Percentiles rank a stretch among this genome's conserved stretches.
These are phyloP conservation scores for Lichtheimia ornata DNA, from an alignment of 371 early-diverging fungal species.

Conservation along the genomic window DNA sequence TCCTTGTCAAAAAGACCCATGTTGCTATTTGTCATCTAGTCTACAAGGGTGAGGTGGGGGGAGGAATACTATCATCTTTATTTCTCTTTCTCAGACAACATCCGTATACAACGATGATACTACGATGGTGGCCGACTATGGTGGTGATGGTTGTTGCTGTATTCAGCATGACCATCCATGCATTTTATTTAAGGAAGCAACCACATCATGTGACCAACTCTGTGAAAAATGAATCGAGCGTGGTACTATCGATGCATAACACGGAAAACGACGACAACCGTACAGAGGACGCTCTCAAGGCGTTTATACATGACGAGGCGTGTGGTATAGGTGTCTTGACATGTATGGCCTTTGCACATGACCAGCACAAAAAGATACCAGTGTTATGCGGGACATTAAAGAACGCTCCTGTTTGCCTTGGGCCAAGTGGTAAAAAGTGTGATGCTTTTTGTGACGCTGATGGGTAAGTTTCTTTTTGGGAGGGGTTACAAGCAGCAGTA, in stretches of 20 bases:
- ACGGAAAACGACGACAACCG: too few relatives aligned
- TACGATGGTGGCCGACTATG: too few relatives aligned
- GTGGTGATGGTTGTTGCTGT: too few relatives aligned
- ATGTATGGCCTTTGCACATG: slow-evolving; percentile 14
- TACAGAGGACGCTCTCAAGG: too few relatives aligned
- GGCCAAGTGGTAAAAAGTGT: slow-evolving; percentile 1
- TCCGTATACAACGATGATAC: too few relatives aligned
- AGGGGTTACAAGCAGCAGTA: too few relatives aligned
- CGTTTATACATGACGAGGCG: slow-evolving; percentile 6
- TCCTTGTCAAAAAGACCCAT: too few relatives aligned
- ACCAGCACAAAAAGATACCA: slow-evolving; percentile 4
- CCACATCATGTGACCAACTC: slow-evolving; percentile 4
- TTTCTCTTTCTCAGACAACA: too few relatives aligned
- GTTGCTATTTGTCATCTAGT: too few relatives aligned
- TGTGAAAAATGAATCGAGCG: slow-evolving; percentile 1
- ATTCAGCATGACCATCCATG: too few relatives aligned
- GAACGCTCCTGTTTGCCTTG: slow-evolving; percentile 12
- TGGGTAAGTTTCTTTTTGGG: slow-evolving; percentile 7
- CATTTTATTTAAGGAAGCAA: slow-evolving; percentile 8
- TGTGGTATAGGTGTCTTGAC: slow-evolving; percentile 10
- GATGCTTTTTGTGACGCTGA: slow-evolving; percentile 19
- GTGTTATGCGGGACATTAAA: slow-evolving; percentile 12
- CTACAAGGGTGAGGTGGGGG: too few relatives aligned
- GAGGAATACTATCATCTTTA: too few relatives aligned
- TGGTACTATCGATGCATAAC: slow-evolving; percentile 6